Conservation (phyloP, 2,329 filamentous ascomycete genomes). For the Ceratocystis papillata region DNA sequence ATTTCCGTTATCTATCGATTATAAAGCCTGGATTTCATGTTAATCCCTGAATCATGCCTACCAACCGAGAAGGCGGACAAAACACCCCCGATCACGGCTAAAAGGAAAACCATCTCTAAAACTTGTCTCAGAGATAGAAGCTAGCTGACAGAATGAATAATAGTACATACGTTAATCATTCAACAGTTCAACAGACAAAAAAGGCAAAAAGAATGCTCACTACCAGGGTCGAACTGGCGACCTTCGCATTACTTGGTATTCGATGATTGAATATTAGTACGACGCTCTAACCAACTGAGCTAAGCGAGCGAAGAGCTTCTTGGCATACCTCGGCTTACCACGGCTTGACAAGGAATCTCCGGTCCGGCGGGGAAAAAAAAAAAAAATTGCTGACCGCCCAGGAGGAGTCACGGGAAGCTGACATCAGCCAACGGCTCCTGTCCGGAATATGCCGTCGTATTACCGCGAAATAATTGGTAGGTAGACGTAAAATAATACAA, state of each 20-base stretch:
- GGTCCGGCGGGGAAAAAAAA: neutral
- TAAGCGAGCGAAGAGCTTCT: constrained; percentile 17
- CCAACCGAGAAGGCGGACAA: neutral
- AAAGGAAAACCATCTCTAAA: neutral
- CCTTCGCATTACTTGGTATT: constrained; percentile 18
- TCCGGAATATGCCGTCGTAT: too few species aligned
- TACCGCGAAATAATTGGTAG: too few species aligned
- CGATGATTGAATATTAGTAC: constrained; percentile 17
- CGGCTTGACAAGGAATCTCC: neutral
- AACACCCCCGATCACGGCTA: neutral
- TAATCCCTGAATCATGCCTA: neutral
- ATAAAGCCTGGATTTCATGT: neutral
- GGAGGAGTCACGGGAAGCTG: too few species aligned
- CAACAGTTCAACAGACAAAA: too few species aligned
- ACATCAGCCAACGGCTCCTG: too few species aligned
- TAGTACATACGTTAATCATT: too few species aligned
- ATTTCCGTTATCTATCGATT: too few species aligned
- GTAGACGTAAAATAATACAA: too few species aligned
- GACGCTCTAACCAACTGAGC: constrained; percentile 23
- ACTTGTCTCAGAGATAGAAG: neutral
- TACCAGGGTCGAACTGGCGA: constrained; percentile 24
- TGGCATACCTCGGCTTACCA: neutral
- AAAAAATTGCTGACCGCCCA: too few species aligned
- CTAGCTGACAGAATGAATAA: neutral
- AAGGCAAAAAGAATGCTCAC: constrained; percentile 19